These are phyloP conservation scores for Salix koriyanagi DNA, from an alignment of 345 rosid species.

Conservation along the genomic window DNA sequence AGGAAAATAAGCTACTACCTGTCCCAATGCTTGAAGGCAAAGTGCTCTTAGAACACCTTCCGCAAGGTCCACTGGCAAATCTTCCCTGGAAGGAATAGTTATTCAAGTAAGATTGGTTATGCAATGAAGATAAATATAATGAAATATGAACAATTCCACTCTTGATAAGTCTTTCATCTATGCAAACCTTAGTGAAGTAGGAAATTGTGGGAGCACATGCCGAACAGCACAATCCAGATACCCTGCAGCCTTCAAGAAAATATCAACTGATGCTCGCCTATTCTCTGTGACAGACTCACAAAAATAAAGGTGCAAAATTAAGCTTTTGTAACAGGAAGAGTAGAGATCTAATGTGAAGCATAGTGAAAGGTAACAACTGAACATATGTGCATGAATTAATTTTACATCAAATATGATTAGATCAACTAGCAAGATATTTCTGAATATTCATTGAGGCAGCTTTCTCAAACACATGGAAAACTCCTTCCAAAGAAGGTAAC, in stretches of 20 bases:
- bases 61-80: constrained; percentile 82
- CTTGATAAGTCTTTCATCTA: constrained; percentile 7
- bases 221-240: constrained; percentile 89
- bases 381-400: background rate
- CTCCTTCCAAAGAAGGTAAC: no score
- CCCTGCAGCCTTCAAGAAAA: constrained; percentile 97
- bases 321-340: background rate
- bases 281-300: constrained; percentile 43
- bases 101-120: constrained; percentile 6
- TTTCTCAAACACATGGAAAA: no score
- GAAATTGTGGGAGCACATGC: constrained; percentile 82
- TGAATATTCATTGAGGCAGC: background rate
- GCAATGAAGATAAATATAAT: constrained; percentile 3
- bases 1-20: constrained; percentile 44
- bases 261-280: constrained; percentile 79
- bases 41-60: constrained; percentile 93
- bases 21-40: constrained; percentile 93
- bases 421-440: background rate
- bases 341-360: background rate
- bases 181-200: constrained; percentile 65
- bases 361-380: background rate
- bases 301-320: constrained; percentile 11
- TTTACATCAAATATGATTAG: background rate
- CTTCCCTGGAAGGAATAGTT: constrained; percentile 53
- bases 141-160: constrained; percentile 2